Percentiles rank a stretch among this genome's conserved stretches.
These are phyloP conservation scores for Solanum chilense DNA, from an alignment of 257 asterid genomes.

Conservation along the genomic window DNA sequence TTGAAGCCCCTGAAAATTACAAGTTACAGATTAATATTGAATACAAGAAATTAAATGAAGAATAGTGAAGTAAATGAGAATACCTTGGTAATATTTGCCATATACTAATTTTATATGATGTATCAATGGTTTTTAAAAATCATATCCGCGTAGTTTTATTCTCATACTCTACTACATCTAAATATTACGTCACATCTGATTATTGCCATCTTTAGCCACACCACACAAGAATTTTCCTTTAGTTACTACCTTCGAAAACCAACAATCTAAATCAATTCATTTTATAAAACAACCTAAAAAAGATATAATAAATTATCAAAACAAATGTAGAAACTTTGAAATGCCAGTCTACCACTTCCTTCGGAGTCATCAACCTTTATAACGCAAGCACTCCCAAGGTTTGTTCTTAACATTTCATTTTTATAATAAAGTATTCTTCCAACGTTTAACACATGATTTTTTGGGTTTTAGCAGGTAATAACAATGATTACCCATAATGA, in stretches of 20 bases:
- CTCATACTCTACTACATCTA: no score
- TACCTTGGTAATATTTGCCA: no score
- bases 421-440: background rate
- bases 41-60: no score
- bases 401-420: background rate
- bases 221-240: background rate
- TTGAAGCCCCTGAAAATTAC: background rate
- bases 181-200: no score
- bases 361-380: background rate
- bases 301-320: no score
- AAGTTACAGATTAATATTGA: background rate
- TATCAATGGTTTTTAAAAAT: no score
- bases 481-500: background rate
- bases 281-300: no score
- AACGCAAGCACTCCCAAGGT: background rate
- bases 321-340: no score
- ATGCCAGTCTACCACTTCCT: no score
- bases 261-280: background rate
- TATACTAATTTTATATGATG: no score
- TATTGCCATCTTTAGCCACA: background rate
- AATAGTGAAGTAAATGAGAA: background rate
- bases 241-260: background rate
- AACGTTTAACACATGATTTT: background rate
- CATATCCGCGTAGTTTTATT: no score
- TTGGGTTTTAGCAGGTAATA: no score